These are phyloP conservation scores for Penicillium sp. DNA, from an alignment of 2,329 filamentous ascomycete species.

Conservation along the genomic window DNA sequence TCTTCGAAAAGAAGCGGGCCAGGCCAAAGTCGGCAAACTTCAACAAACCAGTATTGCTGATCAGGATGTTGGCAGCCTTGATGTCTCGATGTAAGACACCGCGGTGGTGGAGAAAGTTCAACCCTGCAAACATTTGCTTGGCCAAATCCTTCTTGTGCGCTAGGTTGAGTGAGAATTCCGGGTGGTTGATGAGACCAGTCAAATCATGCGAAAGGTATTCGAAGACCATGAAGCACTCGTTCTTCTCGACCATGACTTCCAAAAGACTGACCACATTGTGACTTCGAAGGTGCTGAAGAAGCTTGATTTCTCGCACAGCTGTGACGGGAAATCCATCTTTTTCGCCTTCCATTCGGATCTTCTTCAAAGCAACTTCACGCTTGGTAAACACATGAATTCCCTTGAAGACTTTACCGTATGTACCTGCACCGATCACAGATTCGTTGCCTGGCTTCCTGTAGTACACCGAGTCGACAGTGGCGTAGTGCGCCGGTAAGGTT, in stretches of 20 bases:
- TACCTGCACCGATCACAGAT: constrained; percentile 92
- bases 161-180: constrained; percentile 78
- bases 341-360: constrained; percentile 99
- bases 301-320: constrained; percentile 92
- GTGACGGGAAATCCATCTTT: constrained; percentile 99
- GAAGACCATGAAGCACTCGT: constrained; percentile 99
- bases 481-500: constrained; percentile 68
- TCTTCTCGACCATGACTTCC: constrained; percentile 98
- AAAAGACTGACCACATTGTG: constrained; percentile 82
- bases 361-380: constrained; percentile 84
- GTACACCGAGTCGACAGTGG: constrained; percentile 83
- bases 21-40: constrained; percentile 97
- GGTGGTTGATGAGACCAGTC: constrained; percentile 92
- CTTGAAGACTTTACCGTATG: constrained; percentile 95
- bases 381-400: constrained; percentile 77
- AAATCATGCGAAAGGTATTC: constrained; percentile 96
- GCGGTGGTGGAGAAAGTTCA: constrained; percentile 88
- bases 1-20: constrained; percentile 93
- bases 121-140: constrained; percentile 86
- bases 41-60: constrained; percentile 82
- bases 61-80: constrained; percentile 95
- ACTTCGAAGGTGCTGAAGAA: constrained; percentile 89
- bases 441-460: constrained; percentile 96
- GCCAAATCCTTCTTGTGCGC: constrained; percentile 92
- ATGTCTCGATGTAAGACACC: constrained; percentile 98